Evolutionary conservation across 805 yeast genomes (phyloP), one percentile per base, ranked within the genome.

Genomic region (Suhomyces emberorum): DNA sequence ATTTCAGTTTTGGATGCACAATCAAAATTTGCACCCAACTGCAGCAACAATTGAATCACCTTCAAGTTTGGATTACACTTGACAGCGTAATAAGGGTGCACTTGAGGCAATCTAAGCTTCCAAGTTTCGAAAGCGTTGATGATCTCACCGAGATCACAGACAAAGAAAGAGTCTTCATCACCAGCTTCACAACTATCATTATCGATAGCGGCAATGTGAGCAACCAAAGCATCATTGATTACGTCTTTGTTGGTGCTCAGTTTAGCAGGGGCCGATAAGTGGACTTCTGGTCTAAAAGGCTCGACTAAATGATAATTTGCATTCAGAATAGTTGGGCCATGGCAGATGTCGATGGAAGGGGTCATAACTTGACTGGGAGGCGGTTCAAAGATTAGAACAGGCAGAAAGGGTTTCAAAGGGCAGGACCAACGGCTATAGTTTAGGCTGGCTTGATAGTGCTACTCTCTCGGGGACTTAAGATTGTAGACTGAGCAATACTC

Each of bases 1-100:
- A 91, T 87, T 64, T 91, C 98, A 44, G 73, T 73, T 53, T 82
- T 79, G 15, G 96, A 86, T 4, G 98, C 98, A 65, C 98, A 91
- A 59, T 91, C 98, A 54, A 91, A 91, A 39, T 83, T 82, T 35
- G 79, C 73, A 18, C 93, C 95, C 44, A 81, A 60, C 3, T 62
- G 43, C 2, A 77, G 79, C 47, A 91, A 70, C 19, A 72, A 58
- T 32, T 63, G 54, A 44, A 91, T 57, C 9, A 91, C 78, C 37
- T 64, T 64, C 5, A 64, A 49, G 55, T 88, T 81, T 25, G 88
- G 83, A 68, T 91, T 91, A 66, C 98, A 91, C 63, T 91, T 91
- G 48, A 91, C 93, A 14, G 98, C 98, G 61, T 89, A 91, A 54
- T 74, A 82, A n/a, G 97, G 96, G 38, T 76, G 74, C 24, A 91